phyloP scores from a whole-genome alignment of 768 basidiomycete species.

The Arthromyces matolae region DNA sequence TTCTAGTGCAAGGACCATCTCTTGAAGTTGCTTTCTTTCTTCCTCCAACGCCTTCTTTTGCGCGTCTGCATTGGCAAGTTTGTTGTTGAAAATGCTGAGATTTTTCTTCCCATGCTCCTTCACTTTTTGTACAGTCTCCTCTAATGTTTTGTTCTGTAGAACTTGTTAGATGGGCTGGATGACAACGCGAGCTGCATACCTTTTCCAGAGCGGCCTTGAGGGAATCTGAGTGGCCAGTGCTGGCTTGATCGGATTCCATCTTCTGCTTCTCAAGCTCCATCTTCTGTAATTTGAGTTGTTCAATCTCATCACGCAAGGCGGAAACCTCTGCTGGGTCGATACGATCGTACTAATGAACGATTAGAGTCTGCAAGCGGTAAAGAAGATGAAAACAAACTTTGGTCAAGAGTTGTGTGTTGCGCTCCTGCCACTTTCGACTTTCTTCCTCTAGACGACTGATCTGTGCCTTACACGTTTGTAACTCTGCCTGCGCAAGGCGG shows the following conservation, averaged over 20 bases:
- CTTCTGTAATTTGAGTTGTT: constrained; percentile 43
- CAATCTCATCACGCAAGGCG: constrained; percentile 70
- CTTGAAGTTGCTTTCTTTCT: constrained; percentile 37
- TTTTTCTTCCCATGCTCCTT: constrained; percentile 29
- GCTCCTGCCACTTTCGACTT: constrained; percentile 78
- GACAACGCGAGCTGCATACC: constrained; percentile 27
- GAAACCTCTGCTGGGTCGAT: constrained; percentile 86
- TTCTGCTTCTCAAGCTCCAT: constrained; percentile 28
- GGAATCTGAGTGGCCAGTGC: constrained; percentile 28
- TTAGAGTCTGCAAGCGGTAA: not conserved
- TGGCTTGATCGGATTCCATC: constrained; percentile 16
- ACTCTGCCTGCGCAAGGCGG: constrained; percentile 63
- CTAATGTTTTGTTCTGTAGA: constrained; percentile 41
- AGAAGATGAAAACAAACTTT: constrained; percentile 47
- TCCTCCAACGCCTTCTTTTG: constrained; percentile 32
- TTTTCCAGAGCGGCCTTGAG: constrained; percentile 24
- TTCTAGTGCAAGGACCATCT: constrained; percentile 35
- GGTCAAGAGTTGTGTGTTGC: constrained; percentile 73
- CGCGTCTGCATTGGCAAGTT: constrained; percentile 32
- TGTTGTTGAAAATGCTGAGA: constrained; percentile 26
- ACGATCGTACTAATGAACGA: constrained; percentile 65
- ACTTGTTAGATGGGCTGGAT: too few species aligned
- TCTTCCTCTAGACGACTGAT: constrained; percentile 71
- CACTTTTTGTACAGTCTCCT: constrained; percentile 38
- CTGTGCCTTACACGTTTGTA: constrained; percentile 66